Evolutionary conservation across 495 filamentous ascomycete genomes (phyloP), one percentile per base, ranked within the genome.

Genomic region (Lineolata rhizophorae): DNA sequence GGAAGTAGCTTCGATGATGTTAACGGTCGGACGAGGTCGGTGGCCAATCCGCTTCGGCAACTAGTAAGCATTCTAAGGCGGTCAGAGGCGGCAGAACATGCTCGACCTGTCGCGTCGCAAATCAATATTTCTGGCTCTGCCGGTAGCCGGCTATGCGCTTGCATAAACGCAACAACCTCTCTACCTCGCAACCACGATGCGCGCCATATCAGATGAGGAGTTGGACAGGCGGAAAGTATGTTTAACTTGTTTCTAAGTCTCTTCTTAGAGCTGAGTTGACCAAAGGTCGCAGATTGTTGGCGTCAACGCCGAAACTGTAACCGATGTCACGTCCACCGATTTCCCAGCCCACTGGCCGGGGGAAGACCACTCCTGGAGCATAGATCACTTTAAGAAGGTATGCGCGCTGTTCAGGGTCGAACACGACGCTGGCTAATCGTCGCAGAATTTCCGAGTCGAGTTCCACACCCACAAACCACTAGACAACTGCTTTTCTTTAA

Each of bases 341-440:
- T 91, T 81, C 53, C 90, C 90, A 2, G 71, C 72, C 27, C 77
- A 91, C 53, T 92, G 70, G 55, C 78, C 81, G 2, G 79, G 77
- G 40, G 87, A 99, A 56, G 76, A 90, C 53, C 72, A 92, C 49
- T 56, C 64, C 24, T 99, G 85, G 85, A 63, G 73, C 40, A 54
- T 81, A n/a, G 60, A 77, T 2, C 59, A 67, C 24, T 91, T 95
- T 55, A 57, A 60, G 27, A 47, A 68, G 18, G 67, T 67, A 56
- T 33, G 47, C 43, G 17, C 17, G 1, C 18, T 26, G 26, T 1
- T 12, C 12, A 3, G 11, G 27, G 10, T 36, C 18, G 22, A n/a
- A 8, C 29, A 14, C 20, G 9, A 9, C 4, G 27, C 10, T 3
- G 29, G 28, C 31, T 11, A 34, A 30, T 41, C 40, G 1, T 3